Conservation (phyloP, 345 rosid species). For the Eucalyptus decipiens region DNA sequence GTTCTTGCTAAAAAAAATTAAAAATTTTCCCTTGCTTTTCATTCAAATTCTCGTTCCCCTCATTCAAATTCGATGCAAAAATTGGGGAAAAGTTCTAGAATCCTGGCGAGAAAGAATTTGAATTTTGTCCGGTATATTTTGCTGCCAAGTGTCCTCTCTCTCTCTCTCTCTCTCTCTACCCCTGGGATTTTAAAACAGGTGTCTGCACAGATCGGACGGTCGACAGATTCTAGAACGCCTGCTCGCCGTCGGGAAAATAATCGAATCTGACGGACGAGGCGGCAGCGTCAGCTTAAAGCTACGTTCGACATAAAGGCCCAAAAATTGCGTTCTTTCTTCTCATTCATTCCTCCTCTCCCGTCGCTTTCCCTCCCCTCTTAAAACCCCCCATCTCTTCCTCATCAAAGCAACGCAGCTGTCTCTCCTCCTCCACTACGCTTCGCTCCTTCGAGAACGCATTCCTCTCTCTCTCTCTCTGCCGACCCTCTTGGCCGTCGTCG, state of each 20-base stretch:
- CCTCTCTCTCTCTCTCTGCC: not conserved
- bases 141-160: no score
- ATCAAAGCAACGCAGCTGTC: not conserved
- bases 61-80: no score
- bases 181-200: not conserved
- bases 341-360: not conserved
- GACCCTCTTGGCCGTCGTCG: not conserved
- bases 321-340: not conserved
- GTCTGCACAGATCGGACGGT: slow-evolving; percentile 21
- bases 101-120: no score
- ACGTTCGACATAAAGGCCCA: not conserved
- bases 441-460: not conserved
- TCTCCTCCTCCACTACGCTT: not conserved
- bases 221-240: not conserved
- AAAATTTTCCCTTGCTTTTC: no score
- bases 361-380: not conserved
- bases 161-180: no score
- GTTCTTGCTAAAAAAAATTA: no score
- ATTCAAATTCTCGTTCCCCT: no score
- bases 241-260: not conserved
- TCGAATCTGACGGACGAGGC: slow-evolving; percentile 29
- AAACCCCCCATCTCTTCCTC: not conserved
- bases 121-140: no score
- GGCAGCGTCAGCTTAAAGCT: slow-evolving; percentile 43
- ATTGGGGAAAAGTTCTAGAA: no score